Base-by-base conservation (phyloP, 1,139 yeast species). In the Debaryomyces sp. region DNA sequence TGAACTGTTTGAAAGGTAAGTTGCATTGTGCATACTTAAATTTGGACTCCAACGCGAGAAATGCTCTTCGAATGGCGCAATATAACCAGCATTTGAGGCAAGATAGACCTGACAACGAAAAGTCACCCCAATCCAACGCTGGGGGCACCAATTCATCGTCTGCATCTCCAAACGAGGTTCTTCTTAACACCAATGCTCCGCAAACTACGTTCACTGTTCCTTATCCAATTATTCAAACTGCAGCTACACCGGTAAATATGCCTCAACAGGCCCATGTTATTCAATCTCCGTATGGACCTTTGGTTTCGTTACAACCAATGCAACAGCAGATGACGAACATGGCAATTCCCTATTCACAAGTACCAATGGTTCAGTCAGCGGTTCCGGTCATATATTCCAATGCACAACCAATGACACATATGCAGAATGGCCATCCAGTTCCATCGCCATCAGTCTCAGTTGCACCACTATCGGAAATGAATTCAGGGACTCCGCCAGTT, bases 1-100 rank as follows among this genome's bases (percentile, higher is more conserved):
- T 77, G 45, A 84, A 84, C 59, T 84, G 89, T 60, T 59, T 75
- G 46, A 79, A 83, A 61, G 85, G 87, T 7, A 81, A 82, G 52
- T 63, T 79, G 40, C 75, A 75, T 51, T 81, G 85, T 66, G 83
- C 84, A 4, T 80, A 80, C 58, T 61, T 79, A 43, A 78, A 77
- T 45, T 61, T 80, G 34, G 83, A 79, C 56, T 73, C 75, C 10
- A 70, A 73, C 29, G 82, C 83, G 2, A 63, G 82, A 49, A 75
- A 74, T 51, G 82, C 83, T 27, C 63, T 80, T 44, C 64, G 79
- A 50, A 70, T 74, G 70, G 84, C 84, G 4, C 84, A 80, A 57
- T 73, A 68, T 55, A 75, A 75, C 56, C 81, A 75, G 54, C 71
- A 65, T 50, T 53, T 75, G 43, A 63, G 80, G 43, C 74, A 70